phyloP scores from a whole-genome alignment of 805 yeast genomes.

The Metschnikowia dekortorum region DNA sequence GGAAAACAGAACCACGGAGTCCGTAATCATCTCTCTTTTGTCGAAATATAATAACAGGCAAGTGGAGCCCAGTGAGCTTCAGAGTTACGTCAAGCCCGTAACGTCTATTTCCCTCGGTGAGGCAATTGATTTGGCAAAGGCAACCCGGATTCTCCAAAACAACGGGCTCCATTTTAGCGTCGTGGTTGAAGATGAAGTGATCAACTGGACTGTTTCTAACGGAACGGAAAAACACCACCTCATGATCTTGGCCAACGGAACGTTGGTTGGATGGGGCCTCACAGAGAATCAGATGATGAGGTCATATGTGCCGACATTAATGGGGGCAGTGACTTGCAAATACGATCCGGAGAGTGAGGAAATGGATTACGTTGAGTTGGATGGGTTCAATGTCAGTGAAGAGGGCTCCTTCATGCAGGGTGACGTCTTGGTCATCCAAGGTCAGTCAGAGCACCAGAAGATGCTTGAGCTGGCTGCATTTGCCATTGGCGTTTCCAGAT shows the following conservation, averaged over 20 bases:
- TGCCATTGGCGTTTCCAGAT: slow-evolving; percentile 80
- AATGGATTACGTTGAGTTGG: slow-evolving; percentile 65
- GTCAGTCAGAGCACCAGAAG: slow-evolving; percentile 38
- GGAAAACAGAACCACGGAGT: slow-evolving; percentile 13
- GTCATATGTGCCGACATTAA: slow-evolving; percentile 50
- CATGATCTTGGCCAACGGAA: slow-evolving; percentile 69
- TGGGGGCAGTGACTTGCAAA: slow-evolving; percentile 38
- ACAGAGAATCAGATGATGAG: slow-evolving; percentile 48
- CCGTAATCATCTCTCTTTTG: slow-evolving; percentile 14
- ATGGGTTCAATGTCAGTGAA: slow-evolving; percentile 24
- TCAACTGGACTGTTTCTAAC: slow-evolving; percentile 37
- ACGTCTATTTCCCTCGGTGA: slow-evolving; percentile 75
- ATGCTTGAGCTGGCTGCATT: slow-evolving; percentile 81
- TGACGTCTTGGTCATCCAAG: slow-evolving; percentile 67
- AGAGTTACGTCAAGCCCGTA: slow-evolving; percentile 42
- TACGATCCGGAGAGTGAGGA: slow-evolving; percentile 72
- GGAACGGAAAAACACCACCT: slow-evolving; percentile 45
- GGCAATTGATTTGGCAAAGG: slow-evolving; percentile 52
- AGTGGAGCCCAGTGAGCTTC: slow-evolving; percentile 22
- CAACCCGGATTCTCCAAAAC: slow-evolving; percentile 30
- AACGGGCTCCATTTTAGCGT: slow-evolving; percentile 18
- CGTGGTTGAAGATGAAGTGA: slow-evolving; percentile 65
- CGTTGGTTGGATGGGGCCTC: slow-evolving; percentile 81
- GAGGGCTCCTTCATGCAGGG: slow-evolving; percentile 48
- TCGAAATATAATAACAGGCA: slow-evolving; percentile 14